Percentiles rank a stretch among this genome's conserved stretches.
Conservation (phyloP, 2,329 filamentous ascomycete species). For the Clonostachys sp. region DNA sequence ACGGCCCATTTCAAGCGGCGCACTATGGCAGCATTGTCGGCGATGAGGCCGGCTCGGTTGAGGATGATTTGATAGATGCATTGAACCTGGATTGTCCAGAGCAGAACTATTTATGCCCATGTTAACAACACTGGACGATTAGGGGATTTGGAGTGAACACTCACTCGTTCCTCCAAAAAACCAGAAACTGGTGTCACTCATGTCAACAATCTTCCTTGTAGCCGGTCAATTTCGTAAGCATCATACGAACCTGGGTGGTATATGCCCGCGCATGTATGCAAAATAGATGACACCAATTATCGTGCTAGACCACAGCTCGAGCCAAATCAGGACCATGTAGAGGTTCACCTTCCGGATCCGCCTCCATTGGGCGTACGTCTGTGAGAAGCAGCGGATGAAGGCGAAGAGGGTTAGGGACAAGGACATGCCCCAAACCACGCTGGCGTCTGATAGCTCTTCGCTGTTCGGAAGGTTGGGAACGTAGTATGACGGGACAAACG, state of each 20-base stretch:
- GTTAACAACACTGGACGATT: no score
- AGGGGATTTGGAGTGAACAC: not conserved
- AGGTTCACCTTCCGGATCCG: conserved; percentile 22
- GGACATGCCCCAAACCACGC: conserved; percentile 28
- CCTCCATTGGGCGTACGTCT: conserved; percentile 22
- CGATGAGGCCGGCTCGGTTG: conserved; percentile 43
- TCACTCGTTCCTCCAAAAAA: not conserved
- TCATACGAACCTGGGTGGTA: conserved; percentile 7
- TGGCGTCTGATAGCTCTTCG: conserved; percentile 24
- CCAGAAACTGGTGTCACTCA: not conserved
- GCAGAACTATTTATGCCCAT: not conserved
- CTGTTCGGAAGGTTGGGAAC: conserved; percentile 7
- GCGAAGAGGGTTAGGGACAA: conserved; percentile 26
- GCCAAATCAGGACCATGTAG: conserved; percentile 34
- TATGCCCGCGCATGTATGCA: conserved; percentile 23
- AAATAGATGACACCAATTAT: conserved; percentile 26
- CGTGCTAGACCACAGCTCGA: conserved; percentile 25
- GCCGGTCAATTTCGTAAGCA: not conserved
- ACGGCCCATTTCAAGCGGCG: conserved; percentile 35
- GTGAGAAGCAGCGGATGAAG: conserved; percentile 22
- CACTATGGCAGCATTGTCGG: conserved; percentile 28
- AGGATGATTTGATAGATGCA: conserved; percentile 49
- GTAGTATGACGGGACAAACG: not conserved
- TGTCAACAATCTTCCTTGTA: not conserved
- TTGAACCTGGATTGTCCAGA: conserved; percentile 40